These are phyloP conservation scores for Aspergillus steynii DNA, from an alignment of 495 filamentous ascomycete species.

Conservation along the genomic window DNA sequence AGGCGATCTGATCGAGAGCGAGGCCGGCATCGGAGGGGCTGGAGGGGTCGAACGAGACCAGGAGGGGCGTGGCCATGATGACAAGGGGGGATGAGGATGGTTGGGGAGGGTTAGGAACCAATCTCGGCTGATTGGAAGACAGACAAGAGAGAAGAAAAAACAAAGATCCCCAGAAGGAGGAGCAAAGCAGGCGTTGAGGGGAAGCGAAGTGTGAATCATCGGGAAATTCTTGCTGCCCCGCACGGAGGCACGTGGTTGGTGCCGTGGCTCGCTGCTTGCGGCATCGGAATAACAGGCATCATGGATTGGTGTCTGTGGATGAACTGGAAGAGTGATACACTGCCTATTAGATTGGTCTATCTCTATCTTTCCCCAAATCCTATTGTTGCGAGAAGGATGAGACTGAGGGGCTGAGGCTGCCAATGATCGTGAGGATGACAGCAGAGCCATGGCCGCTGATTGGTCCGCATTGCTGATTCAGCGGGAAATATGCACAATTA, in stretches of 20 bases:
- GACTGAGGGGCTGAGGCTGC: background rate
- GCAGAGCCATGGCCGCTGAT: no score
- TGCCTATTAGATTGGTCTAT: no score
- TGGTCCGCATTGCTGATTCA: no score
- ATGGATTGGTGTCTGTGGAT: no score
- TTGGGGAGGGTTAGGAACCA: background rate
- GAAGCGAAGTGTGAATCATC: background rate
- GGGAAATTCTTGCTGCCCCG: background rate
- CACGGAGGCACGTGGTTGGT: background rate
- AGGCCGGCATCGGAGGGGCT: constrained; percentile 48
- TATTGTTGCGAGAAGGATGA: background rate
- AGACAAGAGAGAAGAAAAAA: constrained; percentile 3
- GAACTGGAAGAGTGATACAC: no score
- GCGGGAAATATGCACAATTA: no score
- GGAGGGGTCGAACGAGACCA: constrained; percentile 49
- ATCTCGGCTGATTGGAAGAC: background rate
- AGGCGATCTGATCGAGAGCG: constrained; percentile 68
- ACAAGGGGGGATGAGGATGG: background rate
- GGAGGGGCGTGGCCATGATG: constrained; percentile 52
- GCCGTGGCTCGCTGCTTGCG: background rate
- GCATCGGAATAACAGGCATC: background rate
- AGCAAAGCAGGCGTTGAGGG: background rate
- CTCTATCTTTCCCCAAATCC: background rate
- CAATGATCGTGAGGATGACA: no score
- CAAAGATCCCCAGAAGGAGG: constrained; percentile 1